Conservation (phyloP, 192 early-diverging fungal genomes). For the Anaeromyces robustus region DNA sequence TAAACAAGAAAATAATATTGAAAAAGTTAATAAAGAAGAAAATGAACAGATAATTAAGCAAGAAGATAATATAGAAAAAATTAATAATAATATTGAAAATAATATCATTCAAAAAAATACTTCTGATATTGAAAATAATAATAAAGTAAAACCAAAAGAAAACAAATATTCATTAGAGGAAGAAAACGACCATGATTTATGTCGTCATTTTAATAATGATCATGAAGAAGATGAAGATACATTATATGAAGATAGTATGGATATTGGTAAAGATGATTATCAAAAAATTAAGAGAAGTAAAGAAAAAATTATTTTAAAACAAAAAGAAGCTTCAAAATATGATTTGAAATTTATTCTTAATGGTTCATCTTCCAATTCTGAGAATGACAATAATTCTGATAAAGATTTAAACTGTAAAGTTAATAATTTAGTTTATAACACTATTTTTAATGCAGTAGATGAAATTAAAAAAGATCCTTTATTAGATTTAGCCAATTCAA, state of each 20-base stretch:
- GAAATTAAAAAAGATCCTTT: neutral
- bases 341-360: neutral
- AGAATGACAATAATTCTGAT: neutral
- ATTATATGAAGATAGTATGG: neutral
- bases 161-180: neutral
- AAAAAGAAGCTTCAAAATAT: neutral
- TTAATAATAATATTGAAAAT: neutral
- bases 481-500: neutral
- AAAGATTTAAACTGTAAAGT: neutral
- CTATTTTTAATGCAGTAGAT: neutral
- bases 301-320: neutral
- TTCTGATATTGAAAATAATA: neutral
- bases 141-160: too few relatives aligned
- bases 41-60: neutral
- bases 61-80: neutral
- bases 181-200: neutral
- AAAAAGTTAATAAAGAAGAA: neutral
- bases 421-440: neutral
- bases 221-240: neutral
- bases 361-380: neutral
- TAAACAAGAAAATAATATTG: neutral
- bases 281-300: neutral
- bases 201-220: neutral
- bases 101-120: neutral
- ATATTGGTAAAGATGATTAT: neutral